Evolutionary conservation across 1,284 basidiomycete species (phyloP), one percentile per base, ranked within the genome.

Genomic region (Trichosporon faecale): DNA sequence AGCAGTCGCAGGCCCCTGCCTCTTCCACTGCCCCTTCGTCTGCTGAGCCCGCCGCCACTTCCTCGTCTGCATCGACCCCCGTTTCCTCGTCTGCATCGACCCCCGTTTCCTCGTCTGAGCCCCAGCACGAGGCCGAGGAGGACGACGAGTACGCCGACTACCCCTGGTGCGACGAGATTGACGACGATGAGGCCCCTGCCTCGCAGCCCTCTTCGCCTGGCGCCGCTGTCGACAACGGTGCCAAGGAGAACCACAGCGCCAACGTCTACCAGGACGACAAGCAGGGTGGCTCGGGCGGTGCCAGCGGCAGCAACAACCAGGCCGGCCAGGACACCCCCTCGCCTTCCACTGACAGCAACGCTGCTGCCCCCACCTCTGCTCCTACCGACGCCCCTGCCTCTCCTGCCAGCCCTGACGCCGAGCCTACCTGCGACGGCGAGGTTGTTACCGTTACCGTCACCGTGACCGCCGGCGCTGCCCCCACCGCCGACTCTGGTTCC

Each of bases 171-270:
- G 65, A 66, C 49, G 65, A 66, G 49, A 52, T 33, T n/a, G 65
- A 65, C 18, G 64, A 49, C 44, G 40, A 55, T n/a, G 65, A 55
- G 44, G n/a, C 49, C 49, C 8, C 49, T 37, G 35, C 35, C 12
- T 37, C 35, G 35, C 35, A 37, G 35, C 35, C 35, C 9, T 37
- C 35, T 52, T 52, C 49, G n/a, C 2, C 65, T 11, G 40, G 29
- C 31, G 21, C 27, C 31, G 21, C 27, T 23, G 27, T 52, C 14
- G 64, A 65, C 64, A 44, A 23, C n/a, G 65, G 46, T 29, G 31
- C 87, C 52, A 37, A 67, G 27, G 14, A 46, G 23, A 67, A 78
- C 66, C 67, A 73, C n/a, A 76, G 77, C 31, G 75, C 78, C 4
- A 46, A 33, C 49, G 49, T 16, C 14, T 49, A 52, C 49, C 21